phyloP scores from a whole-genome alignment of 1,139 yeast genomes.

The Scheffersomyces quercinus region DNA sequence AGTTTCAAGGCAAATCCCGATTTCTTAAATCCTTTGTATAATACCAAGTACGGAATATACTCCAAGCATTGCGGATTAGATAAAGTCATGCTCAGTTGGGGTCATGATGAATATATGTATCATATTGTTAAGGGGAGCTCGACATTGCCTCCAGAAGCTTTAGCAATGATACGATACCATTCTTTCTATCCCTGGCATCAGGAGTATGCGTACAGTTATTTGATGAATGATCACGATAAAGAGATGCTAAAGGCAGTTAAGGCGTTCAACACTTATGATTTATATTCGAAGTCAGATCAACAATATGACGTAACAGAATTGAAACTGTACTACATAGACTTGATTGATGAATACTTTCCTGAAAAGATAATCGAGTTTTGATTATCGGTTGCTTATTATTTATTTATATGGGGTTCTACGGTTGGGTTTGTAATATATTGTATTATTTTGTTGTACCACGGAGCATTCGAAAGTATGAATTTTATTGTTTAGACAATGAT shows the following conservation, averaged over 20 bases:
- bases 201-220: slow-evolving; percentile 62
- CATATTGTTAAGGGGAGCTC: slow-evolving; percentile 68
- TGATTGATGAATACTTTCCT: slow-evolving; percentile 71
- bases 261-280: slow-evolving; percentile 67
- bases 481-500: not conserved
- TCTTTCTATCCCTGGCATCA: slow-evolving; percentile 80
- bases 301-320: slow-evolving; percentile 49
- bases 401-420: not conserved
- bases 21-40: slow-evolving; percentile 61
- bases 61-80: slow-evolving; percentile 66
- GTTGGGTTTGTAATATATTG: not conserved
- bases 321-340: slow-evolving; percentile 58
- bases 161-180: slow-evolving; percentile 76
- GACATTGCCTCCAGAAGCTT: slow-evolving; percentile 61
- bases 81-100: slow-evolving; percentile 76
- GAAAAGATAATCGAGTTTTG: slow-evolving; percentile 55
- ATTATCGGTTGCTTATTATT: slow-evolving; percentile 4
- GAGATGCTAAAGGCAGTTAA: slow-evolving; percentile 65
- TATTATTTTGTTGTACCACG: not conserved
- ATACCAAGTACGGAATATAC: slow-evolving; percentile 67
- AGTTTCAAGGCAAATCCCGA: slow-evolving; percentile 64
- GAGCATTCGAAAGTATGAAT: not conserved
- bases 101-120: slow-evolving; percentile 78
- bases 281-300: slow-evolving; percentile 62
- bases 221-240: slow-evolving; percentile 66